These are phyloP conservation scores for Aspergillus ochraceoroseus DNA, from an alignment of 2,329 filamentous ascomycete genomes.

Conservation along the genomic window DNA sequence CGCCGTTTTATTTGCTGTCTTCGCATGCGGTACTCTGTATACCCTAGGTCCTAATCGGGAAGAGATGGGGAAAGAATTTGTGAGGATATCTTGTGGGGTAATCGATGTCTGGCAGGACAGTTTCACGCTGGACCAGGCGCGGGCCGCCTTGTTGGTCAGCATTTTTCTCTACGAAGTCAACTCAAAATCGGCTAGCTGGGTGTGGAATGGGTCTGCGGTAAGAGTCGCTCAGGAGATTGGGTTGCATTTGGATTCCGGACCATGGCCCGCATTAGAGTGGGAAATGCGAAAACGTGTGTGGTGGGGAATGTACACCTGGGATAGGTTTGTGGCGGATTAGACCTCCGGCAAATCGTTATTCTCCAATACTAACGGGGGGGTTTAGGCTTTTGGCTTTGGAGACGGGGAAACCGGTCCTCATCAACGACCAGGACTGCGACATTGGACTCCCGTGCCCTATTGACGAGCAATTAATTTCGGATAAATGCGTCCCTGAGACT, in stretches of 20 bases:
- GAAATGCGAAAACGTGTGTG: slow-evolving; percentile 85
- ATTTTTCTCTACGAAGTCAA: slow-evolving; percentile 83
- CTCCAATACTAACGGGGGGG: too few relatives aligned
- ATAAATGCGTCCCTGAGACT: slow-evolving; percentile 43
- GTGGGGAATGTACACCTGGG: slow-evolving; percentile 91
- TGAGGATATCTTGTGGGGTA: slow-evolving; percentile 64
- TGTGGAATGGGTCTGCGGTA: slow-evolving; percentile 76
- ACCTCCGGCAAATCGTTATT: too few relatives aligned
- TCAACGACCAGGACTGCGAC: slow-evolving; percentile 85
- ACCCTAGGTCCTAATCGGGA: slow-evolving; percentile 53
- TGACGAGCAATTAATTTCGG: slow-evolving; percentile 63
- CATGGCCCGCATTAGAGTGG: slow-evolving; percentile 68
- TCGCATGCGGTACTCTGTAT: slow-evolving; percentile 78
- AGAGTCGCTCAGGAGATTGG: slow-evolving; percentile 78
- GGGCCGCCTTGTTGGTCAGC: slow-evolving; percentile 66
- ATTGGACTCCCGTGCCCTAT: slow-evolving; percentile 71
- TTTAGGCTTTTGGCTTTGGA: slow-evolving; percentile 69
- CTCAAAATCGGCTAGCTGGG: slow-evolving; percentile 76
- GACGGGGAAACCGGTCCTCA: slow-evolving; percentile 71
- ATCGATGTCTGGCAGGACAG: slow-evolving; percentile 80
- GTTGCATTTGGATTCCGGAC: slow-evolving; percentile 68
- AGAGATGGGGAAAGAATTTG: slow-evolving; percentile 59
- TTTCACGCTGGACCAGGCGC: slow-evolving; percentile 68
- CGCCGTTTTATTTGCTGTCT: slow-evolving; percentile 73
- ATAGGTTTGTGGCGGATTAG: slow-evolving; percentile 63